Evolutionary conservation across 306 rosid genomes (phyloP).

Genomic region (Sindora glabra): DNA sequence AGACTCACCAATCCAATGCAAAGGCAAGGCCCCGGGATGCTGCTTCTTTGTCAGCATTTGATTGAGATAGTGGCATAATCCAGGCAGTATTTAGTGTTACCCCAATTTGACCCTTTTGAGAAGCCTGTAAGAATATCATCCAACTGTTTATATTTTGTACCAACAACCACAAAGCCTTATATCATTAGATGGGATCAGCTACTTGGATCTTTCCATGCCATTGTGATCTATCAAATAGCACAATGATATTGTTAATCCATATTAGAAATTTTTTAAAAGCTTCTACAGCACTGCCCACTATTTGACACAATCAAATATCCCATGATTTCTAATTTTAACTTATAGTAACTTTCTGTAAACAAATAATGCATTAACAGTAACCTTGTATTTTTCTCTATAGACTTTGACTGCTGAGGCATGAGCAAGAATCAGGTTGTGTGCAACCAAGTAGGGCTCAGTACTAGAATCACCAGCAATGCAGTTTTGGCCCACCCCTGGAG

Average conservation of each 20-base stretch:
- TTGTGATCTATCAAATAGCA: no score
- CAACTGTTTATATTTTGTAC: not conserved
- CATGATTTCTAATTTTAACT: not conserved
- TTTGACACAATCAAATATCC: no score
- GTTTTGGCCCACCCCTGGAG: not conserved
- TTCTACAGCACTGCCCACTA: no score
- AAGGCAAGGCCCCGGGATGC: conserved; percentile 37
- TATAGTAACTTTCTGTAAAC: not conserved
- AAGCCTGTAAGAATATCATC: conserved; percentile 11
- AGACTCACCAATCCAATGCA: conserved; percentile 41
- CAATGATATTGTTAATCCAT: no score
- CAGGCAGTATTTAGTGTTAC: conserved; percentile 41
- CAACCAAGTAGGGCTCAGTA: conserved; percentile 29
- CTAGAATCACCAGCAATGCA: conserved; percentile 28
- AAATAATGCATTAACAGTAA: not conserved
- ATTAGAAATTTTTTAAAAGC: no score
- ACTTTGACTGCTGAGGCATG: conserved; percentile 34
- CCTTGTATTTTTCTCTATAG: conserved; percentile 29
- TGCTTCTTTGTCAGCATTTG: conserved; percentile 35
- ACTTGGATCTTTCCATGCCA: no score
- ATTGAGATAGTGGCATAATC: conserved; percentile 35
- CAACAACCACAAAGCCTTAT: no score
- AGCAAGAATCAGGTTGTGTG: conserved; percentile 28
- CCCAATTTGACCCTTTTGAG: conserved; percentile 60
- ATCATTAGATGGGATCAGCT: no score